Evolutionary conservation across 352 stramenopile species (phyloP).

Genomic region (Pythium periplocum): DNA sequence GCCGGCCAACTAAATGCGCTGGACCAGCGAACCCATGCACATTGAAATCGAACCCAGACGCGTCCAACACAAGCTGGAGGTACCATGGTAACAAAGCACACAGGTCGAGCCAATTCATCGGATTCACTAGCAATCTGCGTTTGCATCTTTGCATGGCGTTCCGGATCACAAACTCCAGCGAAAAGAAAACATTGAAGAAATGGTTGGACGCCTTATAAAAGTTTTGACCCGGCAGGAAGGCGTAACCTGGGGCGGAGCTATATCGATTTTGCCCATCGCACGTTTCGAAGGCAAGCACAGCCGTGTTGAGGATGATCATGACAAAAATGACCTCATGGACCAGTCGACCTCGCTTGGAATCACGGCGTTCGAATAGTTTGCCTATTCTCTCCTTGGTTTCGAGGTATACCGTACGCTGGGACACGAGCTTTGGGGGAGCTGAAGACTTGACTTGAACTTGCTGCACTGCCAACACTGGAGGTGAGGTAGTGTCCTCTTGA

Average conservation of each 20-base stretch:
- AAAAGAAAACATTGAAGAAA: conserved; percentile 46
- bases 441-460: too few relatives aligned
- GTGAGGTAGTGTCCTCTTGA: too few relatives aligned
- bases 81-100: conserved; percentile 56
- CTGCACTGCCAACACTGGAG: too few relatives aligned
- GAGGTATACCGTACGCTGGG: conserved; percentile 16
- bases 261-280: conserved; percentile 52
- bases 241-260: conserved; percentile 51
- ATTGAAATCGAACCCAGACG: conserved; percentile 13
- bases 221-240: conserved; percentile 33
- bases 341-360: conserved; percentile 28
- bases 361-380: conserved; percentile 30
- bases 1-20: conserved; percentile 26
- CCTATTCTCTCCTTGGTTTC: conserved; percentile 30
- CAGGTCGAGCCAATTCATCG: conserved; percentile 49
- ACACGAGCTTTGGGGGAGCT: not conserved
- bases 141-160: conserved; percentile 23
- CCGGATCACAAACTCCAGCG: conserved; percentile 43
- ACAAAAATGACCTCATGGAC: conserved; percentile 44
- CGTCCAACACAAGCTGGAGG: conserved; percentile 23
- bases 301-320: conserved; percentile 46
- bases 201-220: conserved; percentile 32
- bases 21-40: conserved; percentile 11
- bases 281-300: conserved; percentile 45
- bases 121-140: conserved; percentile 25